Conservation (phyloP, 2,329 filamentous ascomycete genomes). For the Cladosporium cucumerinum region DNA sequence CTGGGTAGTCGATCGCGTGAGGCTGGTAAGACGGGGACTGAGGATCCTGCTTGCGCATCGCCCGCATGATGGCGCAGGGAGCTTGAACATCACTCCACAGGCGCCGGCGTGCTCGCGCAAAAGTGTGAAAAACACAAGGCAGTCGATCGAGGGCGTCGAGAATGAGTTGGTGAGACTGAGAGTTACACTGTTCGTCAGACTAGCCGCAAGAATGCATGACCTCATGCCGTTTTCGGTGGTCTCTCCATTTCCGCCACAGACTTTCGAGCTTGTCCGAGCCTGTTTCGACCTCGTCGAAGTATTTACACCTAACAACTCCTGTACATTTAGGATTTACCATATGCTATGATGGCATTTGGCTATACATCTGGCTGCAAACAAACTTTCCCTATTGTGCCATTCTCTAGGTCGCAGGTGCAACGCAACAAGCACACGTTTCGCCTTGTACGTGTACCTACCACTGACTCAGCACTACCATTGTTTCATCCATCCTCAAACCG, state of each 20-base stretch:
- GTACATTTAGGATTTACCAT: background rate
- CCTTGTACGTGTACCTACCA: background rate
- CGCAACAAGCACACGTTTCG: background rate
- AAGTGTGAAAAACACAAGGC: background rate
- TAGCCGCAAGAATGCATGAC: constrained; percentile 10
- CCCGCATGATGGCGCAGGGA: constrained; percentile 29
- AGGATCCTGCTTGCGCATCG: constrained; percentile 30
- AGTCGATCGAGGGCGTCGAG: background rate
- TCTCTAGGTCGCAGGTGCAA: background rate
- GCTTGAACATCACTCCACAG: constrained; percentile 8
- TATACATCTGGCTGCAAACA: background rate
- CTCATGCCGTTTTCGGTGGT: constrained; percentile 3
- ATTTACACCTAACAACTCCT: background rate
- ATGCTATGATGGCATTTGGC: background rate
- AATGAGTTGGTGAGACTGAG: background rate
- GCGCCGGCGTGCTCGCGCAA: background rate
- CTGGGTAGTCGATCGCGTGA: constrained; percentile 5
- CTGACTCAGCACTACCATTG: background rate
- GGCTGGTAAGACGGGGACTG: constrained; percentile 26
- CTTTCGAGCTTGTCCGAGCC: background rate
- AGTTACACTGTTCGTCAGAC: background rate
- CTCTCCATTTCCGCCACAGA: background rate
- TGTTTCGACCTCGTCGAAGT: background rate
- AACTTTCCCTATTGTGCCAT: background rate
- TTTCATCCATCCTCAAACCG: background rate